A percentile compares a stretch with the other conserved stretches of the same genome.
Conservation (phyloP, 345 rosid species). For the Eucalyptus brandiana region DNA sequence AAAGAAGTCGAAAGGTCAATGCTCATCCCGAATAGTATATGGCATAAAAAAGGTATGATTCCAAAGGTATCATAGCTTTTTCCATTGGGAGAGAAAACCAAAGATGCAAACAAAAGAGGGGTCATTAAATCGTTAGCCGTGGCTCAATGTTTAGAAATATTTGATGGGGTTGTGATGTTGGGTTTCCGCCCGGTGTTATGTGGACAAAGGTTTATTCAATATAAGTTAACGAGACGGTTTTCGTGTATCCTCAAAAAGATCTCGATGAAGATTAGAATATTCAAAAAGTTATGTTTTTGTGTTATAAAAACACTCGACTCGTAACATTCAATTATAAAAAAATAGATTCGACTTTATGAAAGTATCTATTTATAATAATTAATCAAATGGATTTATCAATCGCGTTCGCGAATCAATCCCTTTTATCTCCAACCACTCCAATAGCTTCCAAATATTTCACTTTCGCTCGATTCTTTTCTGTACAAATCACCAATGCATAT, state of each 20-base stretch:
- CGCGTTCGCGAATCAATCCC: neutral
- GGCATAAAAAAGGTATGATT: neutral
- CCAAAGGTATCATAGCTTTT: neutral
- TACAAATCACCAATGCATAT: neutral
- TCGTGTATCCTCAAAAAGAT: fast-evolving
- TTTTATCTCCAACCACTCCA: neutral
- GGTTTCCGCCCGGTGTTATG: neutral
- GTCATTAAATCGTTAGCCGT: neutral
- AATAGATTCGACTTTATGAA: neutral
- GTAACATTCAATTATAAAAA: neutral
- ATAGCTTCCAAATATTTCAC: neutral
- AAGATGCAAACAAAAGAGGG: neutral
- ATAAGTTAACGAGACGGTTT: neutral
- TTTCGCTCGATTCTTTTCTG: neutral
- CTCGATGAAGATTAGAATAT: neutral
- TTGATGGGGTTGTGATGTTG: neutral
- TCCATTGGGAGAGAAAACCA: neutral
- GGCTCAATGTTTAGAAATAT: neutral
- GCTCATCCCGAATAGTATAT: neutral
- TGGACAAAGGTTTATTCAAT: neutral
- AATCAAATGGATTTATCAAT: neutral
- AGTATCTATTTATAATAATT: neutral
- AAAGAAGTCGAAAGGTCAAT: neutral
- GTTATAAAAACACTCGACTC: neutral
- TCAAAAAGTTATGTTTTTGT: neutral